Percentiles rank a stretch among this genome's conserved stretches.
phyloP scores from a whole-genome alignment of 345 rosid genomes.

The Noccaea bulbosa region DNA sequence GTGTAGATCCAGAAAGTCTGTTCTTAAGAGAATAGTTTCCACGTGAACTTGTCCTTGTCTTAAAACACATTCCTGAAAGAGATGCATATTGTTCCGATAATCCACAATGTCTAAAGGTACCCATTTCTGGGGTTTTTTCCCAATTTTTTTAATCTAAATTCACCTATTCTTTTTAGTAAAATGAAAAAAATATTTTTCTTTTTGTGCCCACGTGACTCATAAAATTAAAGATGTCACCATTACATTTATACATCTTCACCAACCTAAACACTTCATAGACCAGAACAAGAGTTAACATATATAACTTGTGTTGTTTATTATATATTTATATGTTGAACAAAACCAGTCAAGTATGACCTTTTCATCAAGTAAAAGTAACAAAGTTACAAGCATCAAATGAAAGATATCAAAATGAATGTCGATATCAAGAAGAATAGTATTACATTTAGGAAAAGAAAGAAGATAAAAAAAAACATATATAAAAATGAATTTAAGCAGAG shows the following conservation, averaged over 20 bases:
- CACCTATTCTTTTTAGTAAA: too few relatives aligned
- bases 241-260: background rate
- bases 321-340: conserved; percentile 2
- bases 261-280: background rate
- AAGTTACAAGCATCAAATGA: conserved; percentile 19
- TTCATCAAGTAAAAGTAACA: conserved; percentile 32
- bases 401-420: conserved; percentile 31
- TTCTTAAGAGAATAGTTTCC: too few relatives aligned
- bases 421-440: conserved; percentile 31
- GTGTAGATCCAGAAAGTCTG: too few relatives aligned
- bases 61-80: too few relatives aligned
- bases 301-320: background rate
- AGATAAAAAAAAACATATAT: background rate
- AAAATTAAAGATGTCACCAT: too few relatives aligned
- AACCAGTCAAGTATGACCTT: conserved; percentile 27
- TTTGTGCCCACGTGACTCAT: too few relatives aligned
- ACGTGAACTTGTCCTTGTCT: too few relatives aligned
- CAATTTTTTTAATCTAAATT: too few relatives aligned
- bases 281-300: background rate
- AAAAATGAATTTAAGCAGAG: conserved; percentile 21
- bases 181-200: too few relatives aligned
- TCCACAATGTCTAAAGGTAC: too few relatives aligned
- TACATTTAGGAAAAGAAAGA: background rate
- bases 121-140: too few relatives aligned
- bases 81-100: too few relatives aligned